phyloP scores from a whole-genome alignment of 1,284 basidiomycete genomes.

The Ustilago loliicola region DNA sequence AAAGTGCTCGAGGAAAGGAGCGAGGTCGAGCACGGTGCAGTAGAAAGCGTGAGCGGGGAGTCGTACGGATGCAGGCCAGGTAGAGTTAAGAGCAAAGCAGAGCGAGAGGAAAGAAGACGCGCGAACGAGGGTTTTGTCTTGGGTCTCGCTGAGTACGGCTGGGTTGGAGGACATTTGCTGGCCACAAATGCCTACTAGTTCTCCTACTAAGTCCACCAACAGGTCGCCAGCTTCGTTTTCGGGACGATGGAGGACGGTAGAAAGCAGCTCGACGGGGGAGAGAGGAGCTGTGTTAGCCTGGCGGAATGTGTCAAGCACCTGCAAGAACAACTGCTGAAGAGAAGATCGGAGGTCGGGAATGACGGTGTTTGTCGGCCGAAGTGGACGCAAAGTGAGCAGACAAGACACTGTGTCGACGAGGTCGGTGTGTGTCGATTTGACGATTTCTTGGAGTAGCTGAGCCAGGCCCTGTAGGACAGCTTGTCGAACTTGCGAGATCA shows the following conservation, averaged over 20 bases:
- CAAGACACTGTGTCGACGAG: slow-evolving; percentile 13
- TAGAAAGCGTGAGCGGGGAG: slow-evolving; percentile 38
- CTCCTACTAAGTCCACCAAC: slow-evolving; percentile 18
- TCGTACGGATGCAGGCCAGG: slow-evolving; percentile 7
- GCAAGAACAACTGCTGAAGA: slow-evolving; percentile 13
- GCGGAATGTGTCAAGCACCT: slow-evolving; percentile 19
- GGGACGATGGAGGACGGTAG: slow-evolving; percentile 4
- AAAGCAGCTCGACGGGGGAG: slow-evolving; percentile 4
- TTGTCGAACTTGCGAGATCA: slow-evolving; percentile 16
- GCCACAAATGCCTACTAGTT: slow-evolving; percentile 45
- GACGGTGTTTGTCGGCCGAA: slow-evolving; percentile 15
- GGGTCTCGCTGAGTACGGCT: slow-evolving; percentile 28
- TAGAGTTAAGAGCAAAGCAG: slow-evolving; percentile 29
- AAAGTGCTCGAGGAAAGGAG: slow-evolving; percentile 50
- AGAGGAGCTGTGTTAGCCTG: background rate
- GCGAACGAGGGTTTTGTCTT: slow-evolving; percentile 31
- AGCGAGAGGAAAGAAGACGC: slow-evolving; percentile 28
- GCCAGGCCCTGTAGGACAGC: slow-evolving; percentile 20
- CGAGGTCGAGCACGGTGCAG: slow-evolving; percentile 44
- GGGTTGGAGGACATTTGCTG: slow-evolving; percentile 46
- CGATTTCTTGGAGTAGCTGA: background rate
- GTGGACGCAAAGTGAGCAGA: slow-evolving; percentile 5
- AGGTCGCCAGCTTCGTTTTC: slow-evolving; percentile 4
- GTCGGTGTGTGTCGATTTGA: slow-evolving; percentile 9
- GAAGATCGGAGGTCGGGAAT: slow-evolving; percentile 17